A percentile compares a stretch with the other conserved stretches of the same genome.
Evolutionary conservation across 768 basidiomycete genomes (phyloP).

Genomic region (Sutorius australiensis): DNA sequence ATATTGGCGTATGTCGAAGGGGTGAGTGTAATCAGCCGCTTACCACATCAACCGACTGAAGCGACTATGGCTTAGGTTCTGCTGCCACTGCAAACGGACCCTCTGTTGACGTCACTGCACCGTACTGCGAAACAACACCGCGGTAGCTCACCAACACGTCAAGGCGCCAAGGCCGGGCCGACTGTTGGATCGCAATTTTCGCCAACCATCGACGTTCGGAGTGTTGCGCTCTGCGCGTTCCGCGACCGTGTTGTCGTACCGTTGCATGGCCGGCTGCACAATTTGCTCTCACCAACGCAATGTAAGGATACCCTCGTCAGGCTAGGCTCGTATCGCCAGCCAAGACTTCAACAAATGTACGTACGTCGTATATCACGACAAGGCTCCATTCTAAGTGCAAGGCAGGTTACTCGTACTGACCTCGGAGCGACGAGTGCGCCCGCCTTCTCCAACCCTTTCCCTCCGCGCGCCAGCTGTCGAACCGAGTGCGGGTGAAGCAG

Average conservation of each 20-base stretch:
- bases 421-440: slow-evolving; percentile 58
- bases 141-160: slow-evolving; percentile 48
- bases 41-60: neutral
- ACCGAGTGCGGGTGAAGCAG: slow-evolving; percentile 62
- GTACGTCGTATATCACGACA: slow-evolving; percentile 16
- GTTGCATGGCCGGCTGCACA: slow-evolving; percentile 50
- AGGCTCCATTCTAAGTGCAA: slow-evolving; percentile 1
- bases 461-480: slow-evolving; percentile 47
- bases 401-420: slow-evolving; percentile 70
- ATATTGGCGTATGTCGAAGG: slow-evolving; percentile 86
- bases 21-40: slow-evolving; percentile 41
- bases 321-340: slow-evolving; percentile 53
- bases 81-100: slow-evolving; percentile 58
- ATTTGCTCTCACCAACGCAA: slow-evolving; percentile 50
- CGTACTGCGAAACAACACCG: slow-evolving; percentile 58
- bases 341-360: slow-evolving; percentile 79
- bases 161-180: slow-evolving; percentile 40
- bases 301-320: slow-evolving; percentile 57
- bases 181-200: slow-evolving; percentile 32
- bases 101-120: slow-evolving; percentile 63
- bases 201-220: slow-evolving; percentile 73
- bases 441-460: slow-evolving; percentile 58
- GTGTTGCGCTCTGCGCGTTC: slow-evolving; percentile 74
- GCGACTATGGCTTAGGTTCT: slow-evolving; percentile 44
- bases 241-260: slow-evolving; percentile 77